A percentile compares a stretch with the other conserved stretches of the same genome.
These are phyloP conservation scores for Hypsizygus ulmarius DNA, from an alignment of 1,284 basidiomycete species.

Conservation along the genomic window DNA sequence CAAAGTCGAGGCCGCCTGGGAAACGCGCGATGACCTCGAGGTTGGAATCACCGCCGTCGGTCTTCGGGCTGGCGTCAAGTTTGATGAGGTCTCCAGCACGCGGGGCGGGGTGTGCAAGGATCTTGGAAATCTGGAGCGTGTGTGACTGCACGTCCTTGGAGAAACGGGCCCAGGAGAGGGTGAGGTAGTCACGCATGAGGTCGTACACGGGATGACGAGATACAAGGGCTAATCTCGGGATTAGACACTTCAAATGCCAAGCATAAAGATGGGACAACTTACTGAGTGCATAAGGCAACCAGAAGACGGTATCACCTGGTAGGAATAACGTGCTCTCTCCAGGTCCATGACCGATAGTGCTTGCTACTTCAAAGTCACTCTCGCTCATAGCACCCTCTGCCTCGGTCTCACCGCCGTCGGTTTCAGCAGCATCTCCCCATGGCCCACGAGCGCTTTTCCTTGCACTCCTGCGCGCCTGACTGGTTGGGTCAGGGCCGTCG, in stretches of 20 bases:
- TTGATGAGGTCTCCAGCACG: conserved; percentile 83
- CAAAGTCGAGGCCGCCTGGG: conserved; percentile 82
- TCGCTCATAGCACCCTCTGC: conserved; percentile 73
- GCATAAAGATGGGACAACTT: conserved; percentile 31
- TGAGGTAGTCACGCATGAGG: conserved; percentile 89
- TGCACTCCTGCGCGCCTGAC: conserved; percentile 52
- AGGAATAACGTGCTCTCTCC: conserved; percentile 84
- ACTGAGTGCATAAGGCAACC: conserved; percentile 91
- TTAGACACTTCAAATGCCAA: background rate
- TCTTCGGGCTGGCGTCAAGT: conserved; percentile 69
- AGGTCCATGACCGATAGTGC: conserved; percentile 72
- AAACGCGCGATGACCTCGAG: conserved; percentile 83
- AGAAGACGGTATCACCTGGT: conserved; percentile 86
- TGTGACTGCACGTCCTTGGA: conserved; percentile 89
- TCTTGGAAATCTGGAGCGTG: conserved; percentile 81
- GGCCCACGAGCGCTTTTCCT: conserved; percentile 61
- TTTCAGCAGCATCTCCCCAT: conserved; percentile 74
- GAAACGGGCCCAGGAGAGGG: conserved; percentile 90
- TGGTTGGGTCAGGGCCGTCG: conserved; percentile 47
- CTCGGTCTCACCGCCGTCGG: conserved; percentile 69
- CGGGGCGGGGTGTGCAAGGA: conserved; percentile 80
- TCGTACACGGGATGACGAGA: conserved; percentile 92
- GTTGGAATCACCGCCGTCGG: conserved; percentile 57
- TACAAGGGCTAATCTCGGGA: conserved; percentile 61
- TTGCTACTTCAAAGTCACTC: conserved; percentile 77